Evolutionary conservation across 352 stramenopile species (phyloP).

Genomic region (Plasmopara muralis): DNA sequence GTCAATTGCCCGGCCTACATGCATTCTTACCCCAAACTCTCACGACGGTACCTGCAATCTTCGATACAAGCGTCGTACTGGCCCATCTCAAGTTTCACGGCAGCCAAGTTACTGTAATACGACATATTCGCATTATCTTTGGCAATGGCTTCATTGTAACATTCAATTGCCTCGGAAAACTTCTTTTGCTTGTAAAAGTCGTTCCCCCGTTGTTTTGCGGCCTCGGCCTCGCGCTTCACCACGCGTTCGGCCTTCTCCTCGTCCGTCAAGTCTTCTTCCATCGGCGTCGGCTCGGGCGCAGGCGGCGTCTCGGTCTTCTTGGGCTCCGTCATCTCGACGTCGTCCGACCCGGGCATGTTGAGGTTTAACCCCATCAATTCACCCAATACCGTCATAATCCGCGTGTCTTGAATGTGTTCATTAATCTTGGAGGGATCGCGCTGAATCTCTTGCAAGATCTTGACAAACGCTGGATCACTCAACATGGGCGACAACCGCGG

Average conservation of each 20-base stretch:
- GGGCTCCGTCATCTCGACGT: conserved; percentile 42
- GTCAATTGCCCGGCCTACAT: too few species aligned
- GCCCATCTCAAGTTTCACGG: conserved; percentile 95
- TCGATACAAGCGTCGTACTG: conserved; percentile 93
- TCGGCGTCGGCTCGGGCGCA: conserved; percentile 46
- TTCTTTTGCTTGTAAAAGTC: conserved; percentile 96
- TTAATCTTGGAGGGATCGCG: conserved; percentile 72
- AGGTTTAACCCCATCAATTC: conserved; percentile 80
- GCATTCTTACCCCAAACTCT: too few species aligned
- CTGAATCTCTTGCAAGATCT: conserved; percentile 71
- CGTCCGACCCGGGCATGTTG: conserved; percentile 45
- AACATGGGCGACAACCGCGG: conserved; percentile 85
- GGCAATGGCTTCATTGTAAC: conserved; percentile 95
- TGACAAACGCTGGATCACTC: conserved; percentile 89
- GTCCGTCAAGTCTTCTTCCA: conserved; percentile 82
- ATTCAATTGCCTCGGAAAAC: conserved; percentile 90
- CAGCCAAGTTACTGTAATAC: conserved; percentile 96
- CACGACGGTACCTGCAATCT: conserved; percentile 89
- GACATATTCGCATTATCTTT: conserved; percentile 95
- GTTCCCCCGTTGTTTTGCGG: conserved; percentile 95
- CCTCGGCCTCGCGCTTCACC: conserved; percentile 68
- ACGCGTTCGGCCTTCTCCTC: conserved; percentile 69
- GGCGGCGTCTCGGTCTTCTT: conserved; percentile 20
- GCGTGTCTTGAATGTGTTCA: conserved; percentile 70
- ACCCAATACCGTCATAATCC: conserved; percentile 82